Evolutionary conservation across 2,329 filamentous ascomycete genomes (phyloP).

Genomic region (Calonectria pseudoturangicola): DNA sequence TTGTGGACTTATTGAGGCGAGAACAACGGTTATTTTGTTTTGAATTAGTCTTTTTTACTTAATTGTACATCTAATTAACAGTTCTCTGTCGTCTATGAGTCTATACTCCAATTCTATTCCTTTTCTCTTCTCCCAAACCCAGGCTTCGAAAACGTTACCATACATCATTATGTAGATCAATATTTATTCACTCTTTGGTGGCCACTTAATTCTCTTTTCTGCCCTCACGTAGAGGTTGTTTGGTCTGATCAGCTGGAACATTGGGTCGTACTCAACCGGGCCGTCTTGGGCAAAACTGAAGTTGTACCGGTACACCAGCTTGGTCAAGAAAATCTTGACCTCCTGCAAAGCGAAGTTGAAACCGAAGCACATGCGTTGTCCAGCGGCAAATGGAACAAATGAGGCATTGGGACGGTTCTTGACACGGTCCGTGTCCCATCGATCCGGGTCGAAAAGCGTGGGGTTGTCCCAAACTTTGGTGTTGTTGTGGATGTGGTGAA

Average conservation of each 20-base stretch:
- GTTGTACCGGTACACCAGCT: constrained; percentile 76
- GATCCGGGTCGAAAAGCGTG: constrained; percentile 73
- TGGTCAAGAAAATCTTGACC: constrained; percentile 75
- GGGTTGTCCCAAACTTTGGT: constrained; percentile 75
- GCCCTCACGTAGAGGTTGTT: constrained; percentile 72
- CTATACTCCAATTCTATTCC: not conserved
- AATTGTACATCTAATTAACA: not conserved
- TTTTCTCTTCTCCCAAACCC: not conserved
- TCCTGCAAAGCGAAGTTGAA: constrained; percentile 79
- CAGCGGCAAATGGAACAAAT: constrained; percentile 76
- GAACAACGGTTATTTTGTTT: no score
- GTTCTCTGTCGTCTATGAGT: not conserved
- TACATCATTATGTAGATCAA: not conserved
- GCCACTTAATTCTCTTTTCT: constrained; percentile 69
- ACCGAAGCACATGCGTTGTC: constrained; percentile 75
- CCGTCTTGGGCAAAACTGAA: constrained; percentile 71
- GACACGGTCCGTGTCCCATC: constrained; percentile 74
- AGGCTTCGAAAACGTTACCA: not conserved
- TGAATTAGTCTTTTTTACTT: no score
- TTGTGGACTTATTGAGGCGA: no score
- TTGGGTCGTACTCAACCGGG: constrained; percentile 74
- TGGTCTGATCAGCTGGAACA: constrained; percentile 75
- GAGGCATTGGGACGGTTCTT: constrained; percentile 70
- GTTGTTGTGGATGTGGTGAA: constrained; percentile 73
- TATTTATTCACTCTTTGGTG: constrained; percentile 47